These are phyloP conservation scores for Orbilia brochopaga DNA, from an alignment of 2,329 filamentous ascomycete species.

Conservation along the genomic window DNA sequence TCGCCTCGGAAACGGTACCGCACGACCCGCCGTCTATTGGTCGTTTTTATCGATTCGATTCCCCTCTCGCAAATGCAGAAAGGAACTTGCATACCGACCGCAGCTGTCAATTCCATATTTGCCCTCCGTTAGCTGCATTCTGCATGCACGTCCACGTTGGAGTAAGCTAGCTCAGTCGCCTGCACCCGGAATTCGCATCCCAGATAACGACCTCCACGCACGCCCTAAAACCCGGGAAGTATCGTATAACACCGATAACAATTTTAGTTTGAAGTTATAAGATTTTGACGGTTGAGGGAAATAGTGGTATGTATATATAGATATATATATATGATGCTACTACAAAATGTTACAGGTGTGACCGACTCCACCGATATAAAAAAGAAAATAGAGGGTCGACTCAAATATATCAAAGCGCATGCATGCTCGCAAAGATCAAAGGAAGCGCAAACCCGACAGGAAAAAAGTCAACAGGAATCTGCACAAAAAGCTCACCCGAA, in stretches of 20 bases:
- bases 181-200: neutral
- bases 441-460: neutral
- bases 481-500: constrained; percentile 6
- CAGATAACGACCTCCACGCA: neutral
- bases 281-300: neutral
- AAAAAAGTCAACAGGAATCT: neutral
- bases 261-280: too few relatives aligned
- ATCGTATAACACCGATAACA: too few relatives aligned
- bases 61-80: too few relatives aligned
- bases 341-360: constrained; percentile 1
- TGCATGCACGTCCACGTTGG: constrained; percentile 4
- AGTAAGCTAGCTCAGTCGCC: neutral
- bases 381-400: too few relatives aligned
- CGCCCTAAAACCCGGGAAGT: too few relatives aligned
- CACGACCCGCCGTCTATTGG: neutral
- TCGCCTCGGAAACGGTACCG: too few relatives aligned
- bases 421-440: neutral
- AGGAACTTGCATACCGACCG: neutral
- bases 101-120: neutral
- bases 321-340: constrained; percentile 1
- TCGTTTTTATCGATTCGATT: constrained; percentile 6
- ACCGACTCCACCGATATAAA: neutral
- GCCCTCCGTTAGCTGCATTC: too few relatives aligned
- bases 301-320: neutral
- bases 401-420: too few relatives aligned